These are phyloP conservation scores for Diaporthe humulicola DNA, from an alignment of 2,329 filamentous ascomycete genomes.

Conservation along the genomic window DNA sequence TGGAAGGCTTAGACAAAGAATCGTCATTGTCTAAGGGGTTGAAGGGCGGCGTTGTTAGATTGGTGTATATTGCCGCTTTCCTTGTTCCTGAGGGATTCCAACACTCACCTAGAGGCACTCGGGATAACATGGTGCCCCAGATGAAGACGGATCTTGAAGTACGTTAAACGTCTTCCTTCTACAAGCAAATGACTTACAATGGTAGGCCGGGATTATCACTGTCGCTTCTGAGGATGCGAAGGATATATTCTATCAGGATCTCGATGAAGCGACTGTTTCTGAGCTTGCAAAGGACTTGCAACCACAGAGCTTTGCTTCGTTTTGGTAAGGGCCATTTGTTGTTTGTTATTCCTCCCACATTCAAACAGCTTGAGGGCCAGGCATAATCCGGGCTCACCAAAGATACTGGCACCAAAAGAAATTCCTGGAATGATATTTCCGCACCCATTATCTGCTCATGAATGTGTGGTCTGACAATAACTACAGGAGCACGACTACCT, in stretches of 20 bases:
- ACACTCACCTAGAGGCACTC: constrained; percentile 42
- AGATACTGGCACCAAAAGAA: background rate
- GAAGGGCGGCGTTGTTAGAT: constrained; percentile 43
- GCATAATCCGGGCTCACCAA: too few species aligned
- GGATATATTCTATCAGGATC: constrained; percentile 46
- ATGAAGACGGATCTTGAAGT: constrained; percentile 45
- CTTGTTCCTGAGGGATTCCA: constrained; percentile 45
- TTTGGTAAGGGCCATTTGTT: constrained; percentile 37
- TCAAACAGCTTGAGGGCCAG: too few species aligned
- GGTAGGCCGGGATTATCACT: constrained; percentile 42
- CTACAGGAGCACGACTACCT: constrained; percentile 38
- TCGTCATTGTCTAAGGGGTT: constrained; percentile 34
- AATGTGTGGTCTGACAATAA: too few species aligned
- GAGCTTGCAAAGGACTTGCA: constrained; percentile 41
- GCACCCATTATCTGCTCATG: too few species aligned
- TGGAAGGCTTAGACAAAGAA: constrained; percentile 44
- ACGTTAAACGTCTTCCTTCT: background rate
- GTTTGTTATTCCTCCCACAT: background rate
- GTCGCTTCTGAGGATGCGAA: constrained; percentile 43
- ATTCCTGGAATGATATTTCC: background rate
- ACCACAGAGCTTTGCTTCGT: constrained; percentile 44
- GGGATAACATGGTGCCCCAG: constrained; percentile 42
- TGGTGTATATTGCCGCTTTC: constrained; percentile 45
- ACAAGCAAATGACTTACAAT: background rate
- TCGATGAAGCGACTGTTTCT: constrained; percentile 41